Evolutionary conservation across 2,329 filamentous ascomycete genomes (phyloP).

Genomic region (Fragosphaeria purpurea): DNA sequence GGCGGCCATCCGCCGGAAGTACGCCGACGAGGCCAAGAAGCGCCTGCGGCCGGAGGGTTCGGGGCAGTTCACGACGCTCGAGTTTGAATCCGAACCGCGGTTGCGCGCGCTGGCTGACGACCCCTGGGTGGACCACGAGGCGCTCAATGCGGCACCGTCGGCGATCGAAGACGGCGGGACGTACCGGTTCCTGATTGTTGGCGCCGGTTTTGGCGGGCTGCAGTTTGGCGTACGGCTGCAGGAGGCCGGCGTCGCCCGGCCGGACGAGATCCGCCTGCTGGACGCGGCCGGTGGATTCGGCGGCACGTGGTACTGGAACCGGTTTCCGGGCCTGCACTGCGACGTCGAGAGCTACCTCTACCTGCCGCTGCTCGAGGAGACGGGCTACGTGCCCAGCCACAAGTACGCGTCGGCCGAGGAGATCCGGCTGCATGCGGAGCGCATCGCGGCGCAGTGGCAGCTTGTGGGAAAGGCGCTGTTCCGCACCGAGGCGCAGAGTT

Average conservation of each 20-base stretch:
- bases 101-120: conserved; percentile 21
- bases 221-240: conserved; percentile 25
- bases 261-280: conserved; percentile 30
- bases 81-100: background rate
- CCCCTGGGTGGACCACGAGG: conserved; percentile 25
- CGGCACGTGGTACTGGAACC: conserved; percentile 44
- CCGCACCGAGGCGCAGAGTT: conserved; percentile 28
- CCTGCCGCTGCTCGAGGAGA: conserved; percentile 50
- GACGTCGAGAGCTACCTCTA: conserved; percentile 53
- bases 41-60: no score
- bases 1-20: no score
- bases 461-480: conserved; percentile 36
- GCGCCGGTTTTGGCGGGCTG: conserved; percentile 26
- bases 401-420: conserved; percentile 26
- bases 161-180: conserved; percentile 18
- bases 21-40: no score
- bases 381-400: conserved; percentile 45
- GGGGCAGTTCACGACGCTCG: no score
- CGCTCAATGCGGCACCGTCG: conserved; percentile 17
- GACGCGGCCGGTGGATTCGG: conserved; percentile 35
- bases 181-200: conserved; percentile 23
- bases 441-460: conserved; percentile 32
- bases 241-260: conserved; percentile 20
- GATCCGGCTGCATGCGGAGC: conserved; percentile 34
- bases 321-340: conserved; percentile 41